Evolutionary conservation across 352 stramenopile species (phyloP).

Genomic region (Phytophthora tubulina): DNA sequence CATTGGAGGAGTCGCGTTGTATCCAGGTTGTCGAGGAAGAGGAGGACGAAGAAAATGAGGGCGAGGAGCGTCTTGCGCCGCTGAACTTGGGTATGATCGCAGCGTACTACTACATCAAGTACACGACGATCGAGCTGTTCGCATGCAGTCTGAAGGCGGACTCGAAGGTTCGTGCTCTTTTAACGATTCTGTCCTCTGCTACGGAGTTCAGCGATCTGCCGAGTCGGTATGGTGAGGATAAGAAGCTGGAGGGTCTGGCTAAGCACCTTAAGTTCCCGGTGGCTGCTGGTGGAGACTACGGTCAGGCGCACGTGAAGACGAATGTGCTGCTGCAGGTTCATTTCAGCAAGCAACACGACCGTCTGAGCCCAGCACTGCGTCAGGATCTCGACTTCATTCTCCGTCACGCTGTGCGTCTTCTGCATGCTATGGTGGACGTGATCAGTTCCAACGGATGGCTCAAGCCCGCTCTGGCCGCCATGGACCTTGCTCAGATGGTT

Average conservation of each 20-base stretch:
- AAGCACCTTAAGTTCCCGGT: slow-evolving; percentile 95
- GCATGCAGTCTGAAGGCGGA: slow-evolving; percentile 96
- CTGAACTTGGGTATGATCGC: slow-evolving; percentile 99
- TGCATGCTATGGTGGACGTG: slow-evolving; percentile 99
- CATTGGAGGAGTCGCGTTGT: slow-evolving; percentile 97
- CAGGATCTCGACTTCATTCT: slow-evolving; percentile 94
- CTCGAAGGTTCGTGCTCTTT: slow-evolving; percentile 96
- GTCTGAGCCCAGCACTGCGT: slow-evolving; percentile 92
- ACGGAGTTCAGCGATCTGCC: slow-evolving; percentile 97
- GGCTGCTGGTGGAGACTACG: slow-evolving; percentile 88
- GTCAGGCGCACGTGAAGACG: slow-evolving; percentile 96
- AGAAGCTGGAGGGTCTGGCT: slow-evolving; percentile 93
- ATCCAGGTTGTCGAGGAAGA: slow-evolving; percentile 95
- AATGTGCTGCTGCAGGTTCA: slow-evolving; percentile 98
- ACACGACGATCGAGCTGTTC: slow-evolving; percentile 99
- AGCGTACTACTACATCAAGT: slow-evolving; percentile 99
- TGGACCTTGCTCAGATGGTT: slow-evolving; percentile 99
- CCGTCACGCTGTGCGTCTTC: slow-evolving; percentile 91
- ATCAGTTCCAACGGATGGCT: slow-evolving; percentile 99
- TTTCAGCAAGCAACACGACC: slow-evolving; percentile 94
- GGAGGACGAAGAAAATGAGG: slow-evolving; percentile 81
- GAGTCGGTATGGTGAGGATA: slow-evolving; percentile 95
- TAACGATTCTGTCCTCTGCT: slow-evolving; percentile 97
- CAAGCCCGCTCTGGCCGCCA: slow-evolving; percentile 97
- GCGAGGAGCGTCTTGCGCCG: slow-evolving; percentile 92